phyloP scores from a whole-genome alignment of 257 asterid genomes.

The Jacaranda mimosifolia region DNA sequence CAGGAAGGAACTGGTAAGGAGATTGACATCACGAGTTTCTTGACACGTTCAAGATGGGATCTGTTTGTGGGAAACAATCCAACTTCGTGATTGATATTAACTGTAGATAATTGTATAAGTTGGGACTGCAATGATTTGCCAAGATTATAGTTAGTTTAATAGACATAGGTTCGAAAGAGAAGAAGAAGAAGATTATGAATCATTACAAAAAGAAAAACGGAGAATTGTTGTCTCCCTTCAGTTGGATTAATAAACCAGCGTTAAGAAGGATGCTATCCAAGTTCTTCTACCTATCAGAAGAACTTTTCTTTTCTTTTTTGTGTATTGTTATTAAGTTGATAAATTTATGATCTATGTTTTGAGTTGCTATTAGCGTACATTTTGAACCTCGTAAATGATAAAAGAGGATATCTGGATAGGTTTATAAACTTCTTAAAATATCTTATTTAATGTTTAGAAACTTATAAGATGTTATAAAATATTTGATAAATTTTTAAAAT shows the following conservation, averaged over 20 bases:
- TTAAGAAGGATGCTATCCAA: too few relatives aligned
- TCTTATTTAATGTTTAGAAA: too few relatives aligned
- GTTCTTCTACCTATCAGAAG: conserved; percentile 5
- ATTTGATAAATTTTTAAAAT: too few relatives aligned
- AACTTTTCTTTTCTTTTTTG: background rate
- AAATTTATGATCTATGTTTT: background rate
- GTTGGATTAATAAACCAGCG: background rate
- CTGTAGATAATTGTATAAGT: conserved; percentile 9
- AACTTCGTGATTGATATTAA: background rate
- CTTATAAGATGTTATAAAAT: too few relatives aligned
- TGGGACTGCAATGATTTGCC: conserved; percentile 15
- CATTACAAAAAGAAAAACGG: background rate
- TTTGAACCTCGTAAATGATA: too few relatives aligned
- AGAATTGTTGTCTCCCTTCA: background rate
- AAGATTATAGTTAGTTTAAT: conserved; percentile 21
- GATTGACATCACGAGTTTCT: conserved; percentile 39
- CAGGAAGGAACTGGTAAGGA: conserved; percentile 72
- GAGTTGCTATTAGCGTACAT: background rate
- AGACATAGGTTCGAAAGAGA: too few relatives aligned
- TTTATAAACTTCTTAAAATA: too few relatives aligned
- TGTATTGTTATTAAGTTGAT: background rate
- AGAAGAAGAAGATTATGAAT: too few relatives aligned
- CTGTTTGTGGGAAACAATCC: background rate
- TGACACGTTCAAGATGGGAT: background rate
- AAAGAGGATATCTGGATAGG: too few relatives aligned